Base-by-base conservation (phyloP, 2,329 filamentous ascomycete species). In the Aspergillus tamarii region DNA sequence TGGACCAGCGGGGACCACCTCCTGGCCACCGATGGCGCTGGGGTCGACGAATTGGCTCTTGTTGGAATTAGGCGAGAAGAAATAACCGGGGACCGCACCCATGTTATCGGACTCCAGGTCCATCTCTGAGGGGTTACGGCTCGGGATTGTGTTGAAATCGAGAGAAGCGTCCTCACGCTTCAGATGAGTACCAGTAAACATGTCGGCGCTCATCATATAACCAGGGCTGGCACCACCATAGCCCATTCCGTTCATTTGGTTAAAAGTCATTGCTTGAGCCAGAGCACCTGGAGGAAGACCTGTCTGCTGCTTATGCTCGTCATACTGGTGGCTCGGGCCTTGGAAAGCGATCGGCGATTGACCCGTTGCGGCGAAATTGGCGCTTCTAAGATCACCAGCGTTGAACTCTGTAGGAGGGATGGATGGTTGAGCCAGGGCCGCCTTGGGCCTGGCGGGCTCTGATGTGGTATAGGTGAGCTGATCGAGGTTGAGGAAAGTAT, bases 241-340 rank as follows among this genome's bases (percentile, higher is more conserved):
- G 39, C 75, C 71, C 69, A 81, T 77, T 6, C 75, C 73, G 54
- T 69, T 85, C 67, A 80, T 81, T 74, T 91, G 85, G 77, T 91
- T 93, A 72, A 95, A 87, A 41, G 91, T 91, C 74, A 95, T 87
- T 14, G 94, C 91, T 78, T 88, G 91, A 48, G 90, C 89, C 67
- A 95, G 83, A 59, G 93, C 94, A 66, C 93, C 93, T 1, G 92
- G 90, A 0, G 95, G 92, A 34, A 97, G 89, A 67, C 94, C 93
- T 4, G 95, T 97, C 83, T 97, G 94, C 77, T 99, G 95, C 82
- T 93, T 92, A 83, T 97, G 96, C 75, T 92, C 89, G 73, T 93
- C 92, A 84, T 98, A 98, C 80, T 96, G 92, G 82, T 97, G 94
- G 78, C 93, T 97, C 10, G 95, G 94, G 41, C 89, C 92, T 55